Percentiles rank a stretch among this genome's conserved stretches.
Conservation (phyloP, 768 basidiomycete genomes). For the Russula brevipes region DNA sequence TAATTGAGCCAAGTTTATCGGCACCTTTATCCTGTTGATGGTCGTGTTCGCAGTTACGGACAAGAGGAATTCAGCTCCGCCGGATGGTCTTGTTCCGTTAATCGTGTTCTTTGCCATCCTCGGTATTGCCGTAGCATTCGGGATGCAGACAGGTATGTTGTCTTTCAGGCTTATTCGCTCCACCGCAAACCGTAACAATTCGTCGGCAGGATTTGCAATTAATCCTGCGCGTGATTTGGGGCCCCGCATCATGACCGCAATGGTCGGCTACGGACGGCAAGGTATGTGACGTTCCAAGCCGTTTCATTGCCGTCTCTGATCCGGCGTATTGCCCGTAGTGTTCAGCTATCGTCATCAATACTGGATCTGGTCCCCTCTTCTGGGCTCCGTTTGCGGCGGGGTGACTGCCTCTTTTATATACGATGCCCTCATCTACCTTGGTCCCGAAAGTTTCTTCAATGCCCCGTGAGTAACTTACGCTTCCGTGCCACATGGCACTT, state of each 20-base stretch:
- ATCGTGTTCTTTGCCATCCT: constrained; percentile 52
- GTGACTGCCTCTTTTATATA: constrained; percentile 52
- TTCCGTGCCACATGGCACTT: neutral
- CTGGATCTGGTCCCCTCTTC: constrained; percentile 66
- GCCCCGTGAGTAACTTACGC: constrained; percentile 40
- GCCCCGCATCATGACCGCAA: constrained; percentile 60
- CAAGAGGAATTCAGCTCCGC: constrained; percentile 44
- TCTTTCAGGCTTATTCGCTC: neutral
- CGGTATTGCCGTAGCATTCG: constrained; percentile 54
- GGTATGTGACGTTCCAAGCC: constrained; percentile 25
- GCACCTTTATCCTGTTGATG: constrained; percentile 49
- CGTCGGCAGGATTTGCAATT: constrained; percentile 46
- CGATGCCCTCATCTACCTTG: constrained; percentile 53
- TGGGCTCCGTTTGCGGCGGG: constrained; percentile 56
- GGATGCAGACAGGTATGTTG: constrained; percentile 49
- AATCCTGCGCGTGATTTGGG: constrained; percentile 74
- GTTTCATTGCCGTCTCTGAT: neutral
- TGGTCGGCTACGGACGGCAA: constrained; percentile 64
- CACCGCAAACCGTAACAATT: neutral
- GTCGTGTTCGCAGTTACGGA: constrained; percentile 52
- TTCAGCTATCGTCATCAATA: constrained; percentile 52
- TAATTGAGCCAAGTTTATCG: constrained; percentile 42
- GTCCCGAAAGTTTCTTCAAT: constrained; percentile 51
- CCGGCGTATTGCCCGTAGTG: constrained; percentile 24
- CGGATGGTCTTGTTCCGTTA: constrained; percentile 49